Base-by-base conservation (phyloP, 1,139 yeast species). In the Zhuliangozyma blackwelliae region DNA sequence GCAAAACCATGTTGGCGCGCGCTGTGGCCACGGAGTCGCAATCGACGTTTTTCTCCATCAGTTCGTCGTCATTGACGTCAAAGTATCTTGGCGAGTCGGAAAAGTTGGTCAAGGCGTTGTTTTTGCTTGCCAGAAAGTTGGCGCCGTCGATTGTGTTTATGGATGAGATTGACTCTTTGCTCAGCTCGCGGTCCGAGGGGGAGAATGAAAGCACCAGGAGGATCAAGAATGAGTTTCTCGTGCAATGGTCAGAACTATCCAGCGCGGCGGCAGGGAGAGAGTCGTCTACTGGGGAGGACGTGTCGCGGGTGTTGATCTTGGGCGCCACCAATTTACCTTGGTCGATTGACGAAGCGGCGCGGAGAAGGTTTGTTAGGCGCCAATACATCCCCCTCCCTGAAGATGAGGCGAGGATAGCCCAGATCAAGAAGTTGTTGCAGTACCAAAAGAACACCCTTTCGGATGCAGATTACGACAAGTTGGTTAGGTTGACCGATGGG, bases 281-380 rank as follows among this genome's bases (percentile, higher is more conserved):
- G 36, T 35, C 44, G 2, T 22, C 23, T 9, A 83, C 75, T 30
- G 83, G 78, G 46, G 74, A 77, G 26, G 80, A 79, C 30, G 68
- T 63, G 23, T 72, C 68, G 13, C 67, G 97, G 39, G 98, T 92
- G 3, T 70, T 92, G 25, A 96, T 92, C 4, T 66, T 92, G 29
- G 98, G 97, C 0, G 98, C 98, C 1, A 92, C 99, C 0, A 92
- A 92, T 57, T 62, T 92, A 46, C 99, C 99, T 0, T 92, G 99
- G 99, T 84, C 89, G 3, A 90, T 92, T 44, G 99, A 92, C 61
- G 98, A 94, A 57, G 98, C 98, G 3, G 99, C 98, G 0, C 70
- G 98, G 52, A 75, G 98, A 57, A 75, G 98, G 49, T 92, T 92
- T 64, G 96, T 87, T 5, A 75, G 96, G 47, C 69, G 97, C 39